phyloP scores from a whole-genome alignment of 345 rosid genomes.

The Passiflora organensis region DNA sequence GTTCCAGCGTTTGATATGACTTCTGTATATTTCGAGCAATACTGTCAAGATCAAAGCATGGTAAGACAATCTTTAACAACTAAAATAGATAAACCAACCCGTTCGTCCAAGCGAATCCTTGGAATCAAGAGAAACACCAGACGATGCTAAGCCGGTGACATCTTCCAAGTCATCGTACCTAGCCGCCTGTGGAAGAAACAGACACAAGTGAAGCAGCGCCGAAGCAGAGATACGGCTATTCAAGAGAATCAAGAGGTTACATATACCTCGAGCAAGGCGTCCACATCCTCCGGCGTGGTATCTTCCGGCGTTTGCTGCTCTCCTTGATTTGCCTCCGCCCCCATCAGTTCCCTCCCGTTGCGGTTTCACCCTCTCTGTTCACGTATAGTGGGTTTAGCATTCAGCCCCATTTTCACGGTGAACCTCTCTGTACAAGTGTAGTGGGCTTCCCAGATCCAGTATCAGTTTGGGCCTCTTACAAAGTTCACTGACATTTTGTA shows the following conservation, averaged over 20 bases:
- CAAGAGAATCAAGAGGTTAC: not conserved
- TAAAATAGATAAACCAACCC: constrained; percentile 27
- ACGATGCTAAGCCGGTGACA: constrained; percentile 43
- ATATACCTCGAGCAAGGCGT: constrained; percentile 58
- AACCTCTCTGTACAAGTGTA: no score
- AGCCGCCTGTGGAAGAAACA: constrained; percentile 60
- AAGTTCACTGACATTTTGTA: no score
- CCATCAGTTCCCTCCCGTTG: constrained; percentile 25
- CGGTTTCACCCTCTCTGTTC: no score
- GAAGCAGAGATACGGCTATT: not conserved
- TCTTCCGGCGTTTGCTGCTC: constrained; percentile 11
- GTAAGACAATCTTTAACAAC: not conserved
- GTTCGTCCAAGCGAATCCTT: constrained; percentile 84
- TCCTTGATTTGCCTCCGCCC: constrained; percentile 24
- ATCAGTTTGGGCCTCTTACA: no score
- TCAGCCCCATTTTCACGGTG: no score
- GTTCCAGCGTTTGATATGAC: not conserved
- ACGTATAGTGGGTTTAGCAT: no score
- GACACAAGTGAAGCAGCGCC: not conserved
- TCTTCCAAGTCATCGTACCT: constrained; percentile 78
- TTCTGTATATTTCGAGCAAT: not conserved
- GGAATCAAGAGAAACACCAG: constrained; percentile 69
- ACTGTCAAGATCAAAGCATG: not conserved
- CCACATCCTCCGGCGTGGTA: constrained; percentile 37
- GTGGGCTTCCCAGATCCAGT: no score